A percentile compares a stretch with the other conserved stretches of the same genome.
Evolutionary conservation across 371 early-diverging fungal genomes (phyloP).

Genomic region (Mucor lusitanicus): DNA sequence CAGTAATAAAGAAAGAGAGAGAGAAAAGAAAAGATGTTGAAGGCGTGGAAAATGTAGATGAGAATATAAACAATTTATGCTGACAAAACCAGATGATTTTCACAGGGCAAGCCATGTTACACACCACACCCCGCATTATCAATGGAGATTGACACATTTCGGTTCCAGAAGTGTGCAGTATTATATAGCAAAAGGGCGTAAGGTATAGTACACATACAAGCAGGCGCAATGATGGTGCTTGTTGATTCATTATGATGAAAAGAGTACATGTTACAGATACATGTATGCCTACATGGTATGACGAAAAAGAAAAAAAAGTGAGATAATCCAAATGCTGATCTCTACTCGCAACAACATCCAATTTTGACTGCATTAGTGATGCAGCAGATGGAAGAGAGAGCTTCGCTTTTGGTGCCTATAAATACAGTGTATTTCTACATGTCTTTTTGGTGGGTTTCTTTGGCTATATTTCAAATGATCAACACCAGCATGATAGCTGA

Average conservation of each 20-base stretch:
- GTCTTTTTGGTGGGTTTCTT: too few relatives aligned
- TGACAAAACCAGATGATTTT: conserved; percentile 7
- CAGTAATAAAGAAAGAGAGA: not conserved
- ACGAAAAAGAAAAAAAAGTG: too few relatives aligned
- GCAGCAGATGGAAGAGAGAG: too few relatives aligned
- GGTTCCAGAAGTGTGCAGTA: not conserved
- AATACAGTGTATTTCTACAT: too few relatives aligned
- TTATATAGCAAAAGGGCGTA: not conserved
- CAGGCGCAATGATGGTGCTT: not conserved
- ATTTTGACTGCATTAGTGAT: too few relatives aligned
- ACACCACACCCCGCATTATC: not conserved
- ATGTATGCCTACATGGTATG: not conserved
- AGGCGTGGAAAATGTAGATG: not conserved
- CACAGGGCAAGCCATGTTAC: conserved; percentile 5
- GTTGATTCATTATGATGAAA: not conserved
- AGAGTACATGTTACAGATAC: not conserved
- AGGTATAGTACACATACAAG: not conserved
- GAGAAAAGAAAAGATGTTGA: not conserved
- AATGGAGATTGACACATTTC: not conserved
- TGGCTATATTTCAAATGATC: too few relatives aligned
- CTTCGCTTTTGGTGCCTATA: too few relatives aligned
- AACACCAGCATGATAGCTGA: not conserved
- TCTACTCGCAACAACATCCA: too few relatives aligned
- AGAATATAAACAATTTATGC: not conserved
- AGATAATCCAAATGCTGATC: too few relatives aligned